Percentiles rank a stretch among this genome's conserved stretches.
phyloP scores from a whole-genome alignment of 2,329 filamentous ascomycete species.

The Fusarium begoniae region DNA sequence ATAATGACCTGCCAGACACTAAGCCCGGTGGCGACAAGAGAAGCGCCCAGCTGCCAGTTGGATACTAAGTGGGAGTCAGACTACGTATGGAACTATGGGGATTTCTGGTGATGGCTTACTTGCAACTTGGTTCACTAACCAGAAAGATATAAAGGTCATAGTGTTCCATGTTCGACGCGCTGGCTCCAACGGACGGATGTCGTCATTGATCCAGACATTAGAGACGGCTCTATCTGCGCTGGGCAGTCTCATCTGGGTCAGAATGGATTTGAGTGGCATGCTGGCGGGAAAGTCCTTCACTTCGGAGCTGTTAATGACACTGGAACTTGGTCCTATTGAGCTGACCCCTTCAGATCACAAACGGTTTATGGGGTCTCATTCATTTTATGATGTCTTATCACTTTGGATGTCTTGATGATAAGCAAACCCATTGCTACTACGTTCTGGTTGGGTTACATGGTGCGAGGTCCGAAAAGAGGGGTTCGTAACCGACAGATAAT shows the following conservation, averaged over 20 bases:
- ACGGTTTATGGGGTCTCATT: background rate
- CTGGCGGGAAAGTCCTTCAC: fast-evolving
- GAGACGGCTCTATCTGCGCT: background rate
- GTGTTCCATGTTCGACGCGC: background rate
- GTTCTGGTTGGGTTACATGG: background rate
- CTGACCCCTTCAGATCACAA: fast-evolving
- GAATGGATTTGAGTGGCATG: background rate
- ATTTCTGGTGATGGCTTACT: background rate
- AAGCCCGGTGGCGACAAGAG: background rate
- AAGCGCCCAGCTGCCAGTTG: background rate
- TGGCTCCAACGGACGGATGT: background rate
- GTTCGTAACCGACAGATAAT: background rate
- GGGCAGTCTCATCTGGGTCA: background rate
- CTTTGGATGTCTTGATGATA: background rate
- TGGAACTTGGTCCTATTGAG: no score
- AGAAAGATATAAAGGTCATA: background rate
- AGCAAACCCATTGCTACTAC: background rate
- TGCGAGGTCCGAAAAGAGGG: background rate
- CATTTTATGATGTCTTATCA: background rate
- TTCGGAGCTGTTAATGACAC: background rate
- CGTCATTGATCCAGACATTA: background rate
- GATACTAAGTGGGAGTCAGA: background rate
- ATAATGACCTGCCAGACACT: background rate
- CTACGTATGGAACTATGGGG: fast-evolving
- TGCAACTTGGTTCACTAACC: background rate